These are phyloP conservation scores for Scheffersomyces spartinae DNA, from an alignment of 805 yeast species.

Conservation along the genomic window DNA sequence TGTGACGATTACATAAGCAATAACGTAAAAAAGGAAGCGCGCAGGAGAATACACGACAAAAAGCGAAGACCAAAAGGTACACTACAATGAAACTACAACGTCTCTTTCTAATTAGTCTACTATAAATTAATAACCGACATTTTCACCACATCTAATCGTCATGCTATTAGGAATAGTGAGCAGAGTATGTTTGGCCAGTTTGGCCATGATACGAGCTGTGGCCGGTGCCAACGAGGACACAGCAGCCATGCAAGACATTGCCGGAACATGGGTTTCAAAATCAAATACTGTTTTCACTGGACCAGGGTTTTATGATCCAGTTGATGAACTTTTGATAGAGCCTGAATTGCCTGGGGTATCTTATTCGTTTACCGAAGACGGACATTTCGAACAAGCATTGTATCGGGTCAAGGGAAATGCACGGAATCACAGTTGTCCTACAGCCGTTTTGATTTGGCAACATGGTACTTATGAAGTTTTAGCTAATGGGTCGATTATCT, in stretches of 20 bases:
- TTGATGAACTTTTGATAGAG: slow-evolving; percentile 86
- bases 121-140: background rate
- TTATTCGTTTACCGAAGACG: slow-evolving; percentile 87
- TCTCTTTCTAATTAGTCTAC: background rate
- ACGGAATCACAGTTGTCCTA: slow-evolving; percentile 66
- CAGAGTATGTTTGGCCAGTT: slow-evolving; percentile 1
- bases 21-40: too few species aligned
- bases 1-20: too few species aligned
- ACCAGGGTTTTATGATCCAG: slow-evolving; percentile 92
- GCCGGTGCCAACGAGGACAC: slow-evolving; percentile 19
- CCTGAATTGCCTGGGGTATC: slow-evolving; percentile 94
- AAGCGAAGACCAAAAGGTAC: too few species aligned
- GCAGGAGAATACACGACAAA: too few species aligned
- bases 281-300: slow-evolving; percentile 94
- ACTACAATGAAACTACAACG: too few species aligned
- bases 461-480: slow-evolving; percentile 70
- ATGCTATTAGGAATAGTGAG: too few species aligned
- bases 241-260: slow-evolving; percentile 38
- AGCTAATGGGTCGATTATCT: slow-evolving; percentile 52
- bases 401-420: slow-evolving; percentile 71
- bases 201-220: slow-evolving; percentile 3
- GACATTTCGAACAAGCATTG: slow-evolving; percentile 80
- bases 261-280: slow-evolving; percentile 94
- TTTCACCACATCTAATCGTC: too few species aligned
- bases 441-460: slow-evolving; percentile 74